Evolutionary conservation across 768 basidiomycete species (phyloP).

Genomic region (Trametes cubensis): DNA sequence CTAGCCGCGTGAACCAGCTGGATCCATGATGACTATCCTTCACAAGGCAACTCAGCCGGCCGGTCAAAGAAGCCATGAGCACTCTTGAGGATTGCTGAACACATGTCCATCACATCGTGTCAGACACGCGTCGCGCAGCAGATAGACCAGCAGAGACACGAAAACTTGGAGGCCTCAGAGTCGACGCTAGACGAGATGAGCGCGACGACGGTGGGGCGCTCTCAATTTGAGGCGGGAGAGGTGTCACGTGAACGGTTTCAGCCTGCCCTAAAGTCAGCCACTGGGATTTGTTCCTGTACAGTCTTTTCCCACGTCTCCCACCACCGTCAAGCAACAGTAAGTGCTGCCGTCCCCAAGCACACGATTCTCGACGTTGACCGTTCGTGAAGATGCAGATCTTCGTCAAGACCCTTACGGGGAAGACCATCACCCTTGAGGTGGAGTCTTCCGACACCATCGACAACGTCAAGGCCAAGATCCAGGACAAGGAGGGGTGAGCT

Average conservation of each 20-base stretch:
- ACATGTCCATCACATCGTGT: too few species aligned
- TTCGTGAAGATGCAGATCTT: slow-evolving; percentile 56
- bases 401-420: slow-evolving; percentile 90
- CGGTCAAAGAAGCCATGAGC: too few species aligned
- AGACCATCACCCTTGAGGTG: slow-evolving; percentile 99
- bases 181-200: neutral
- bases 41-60: too few species aligned
- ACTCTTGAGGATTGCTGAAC: too few species aligned
- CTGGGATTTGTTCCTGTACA: slow-evolving; percentile 32
- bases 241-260: slow-evolving; percentile 8
- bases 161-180: too few species aligned
- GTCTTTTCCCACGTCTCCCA: slow-evolving; percentile 33
- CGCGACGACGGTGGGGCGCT: slow-evolving; percentile 2
- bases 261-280: slow-evolving; percentile 37
- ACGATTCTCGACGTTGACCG: slow-evolving; percentile 25
- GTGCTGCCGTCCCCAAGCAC: slow-evolving; percentile 24
- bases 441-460: slow-evolving; percentile 97
- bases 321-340: slow-evolving; percentile 29
- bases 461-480: slow-evolving; percentile 87
- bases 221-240: neutral
- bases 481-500: slow-evolving; percentile 76
- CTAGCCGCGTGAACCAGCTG: too few species aligned
- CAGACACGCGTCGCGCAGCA: too few species aligned
- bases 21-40: too few species aligned
- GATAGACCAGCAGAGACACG: too few species aligned